phyloP scores from a whole-genome alignment of 2,329 filamentous ascomycete genomes.

The Colletotrichum euphorbiae region DNA sequence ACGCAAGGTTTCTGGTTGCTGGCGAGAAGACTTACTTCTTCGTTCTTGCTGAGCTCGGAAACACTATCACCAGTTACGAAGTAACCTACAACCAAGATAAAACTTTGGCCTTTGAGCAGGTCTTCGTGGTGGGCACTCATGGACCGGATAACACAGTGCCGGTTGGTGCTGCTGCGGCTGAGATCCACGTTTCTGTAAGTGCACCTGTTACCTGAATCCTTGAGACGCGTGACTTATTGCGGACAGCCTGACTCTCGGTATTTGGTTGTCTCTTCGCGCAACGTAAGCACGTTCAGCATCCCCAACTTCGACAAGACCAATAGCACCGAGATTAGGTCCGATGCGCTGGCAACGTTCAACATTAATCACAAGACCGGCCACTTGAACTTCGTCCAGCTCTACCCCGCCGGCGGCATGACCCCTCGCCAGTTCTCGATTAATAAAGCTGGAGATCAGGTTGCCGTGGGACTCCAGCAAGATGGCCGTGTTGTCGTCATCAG shows the following conservation, averaged over 20 bases:
- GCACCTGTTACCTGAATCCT: neutral
- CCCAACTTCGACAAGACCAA: conserved; percentile 54
- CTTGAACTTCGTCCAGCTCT: conserved; percentile 66
- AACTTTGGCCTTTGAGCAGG: conserved; percentile 58
- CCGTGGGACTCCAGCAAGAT: conserved; percentile 73
- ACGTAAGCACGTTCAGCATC: conserved; percentile 65
- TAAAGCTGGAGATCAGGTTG: conserved; percentile 70
- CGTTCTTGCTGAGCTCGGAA: conserved; percentile 69
- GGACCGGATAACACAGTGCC: conserved; percentile 57
- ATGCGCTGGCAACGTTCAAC: conserved; percentile 72
- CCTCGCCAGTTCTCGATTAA: conserved; percentile 78
- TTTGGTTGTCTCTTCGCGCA: conserved; percentile 75
- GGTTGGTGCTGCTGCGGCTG: conserved; percentile 59
- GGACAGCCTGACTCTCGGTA: conserved; percentile 67
- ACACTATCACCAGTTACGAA: conserved; percentile 66
- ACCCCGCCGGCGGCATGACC: conserved; percentile 70
- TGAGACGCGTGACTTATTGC: neutral
- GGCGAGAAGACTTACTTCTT: conserved; percentile 65
- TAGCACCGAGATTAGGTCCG: conserved; percentile 60
- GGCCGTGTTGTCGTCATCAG: conserved; percentile 70
- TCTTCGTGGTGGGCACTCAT: conserved; percentile 62
- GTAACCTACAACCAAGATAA: conserved; percentile 60
- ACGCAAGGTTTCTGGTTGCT: conserved; percentile 64
- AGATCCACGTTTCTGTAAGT: conserved; percentile 69
- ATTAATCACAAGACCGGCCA: conserved; percentile 65